Base-by-base conservation (phyloP, 306 rosid species). In the Ammopiptanthus mongolicus region DNA sequence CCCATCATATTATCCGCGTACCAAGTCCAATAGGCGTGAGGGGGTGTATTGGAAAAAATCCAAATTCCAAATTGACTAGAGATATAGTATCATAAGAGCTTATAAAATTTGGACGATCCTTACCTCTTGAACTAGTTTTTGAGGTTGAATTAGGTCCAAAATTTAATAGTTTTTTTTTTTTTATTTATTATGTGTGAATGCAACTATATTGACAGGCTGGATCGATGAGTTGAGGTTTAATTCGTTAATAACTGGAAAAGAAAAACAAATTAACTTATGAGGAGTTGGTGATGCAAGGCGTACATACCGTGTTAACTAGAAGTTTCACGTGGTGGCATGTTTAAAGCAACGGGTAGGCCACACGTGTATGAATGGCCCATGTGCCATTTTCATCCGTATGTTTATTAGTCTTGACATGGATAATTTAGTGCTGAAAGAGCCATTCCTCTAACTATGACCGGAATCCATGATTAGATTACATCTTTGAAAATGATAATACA, bases 281-380 rank as follows among this genome's bases (percentile, higher is more conserved):
- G n/a, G n/a, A n/a, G n/a, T n/a, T n/a, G n/a, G n/a, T n/a, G n/a
- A n/a, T 28, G 36, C 39, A 13, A 39, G 5, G 60, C 23, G 39
- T 39, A 33, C 46, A 61, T 34, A 25, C n/a, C n/a, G n/a, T n/a
- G n/a, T n/a, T n/a, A n/a, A n/a, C n/a, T 15, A 47, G 17, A 65
- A 73, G 37, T 11, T 53, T 67, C 88, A 83, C 83, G 79, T 77
- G 88, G 18, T 66, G 74, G 71, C 87, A 79, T 81, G 85, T 79
- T 59, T 56, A 62, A 75, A 69, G 80, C 25, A 72, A 65, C 0
- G 56, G 66, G 80, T 79, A 71, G 86, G 80, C 67, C 80, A 82
- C 87, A 82, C 83, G 87, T 85, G 86, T 79, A 69, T 50, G 77
- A 74, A 64, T 50, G 71, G 22, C 78, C 84, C 86, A 86, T 78